Evolutionary conservation across 75 land plant genomes (phyloP), one percentile per base, ranked within the genome.

Genomic region (Cunninghamia lanceolata): DNA sequence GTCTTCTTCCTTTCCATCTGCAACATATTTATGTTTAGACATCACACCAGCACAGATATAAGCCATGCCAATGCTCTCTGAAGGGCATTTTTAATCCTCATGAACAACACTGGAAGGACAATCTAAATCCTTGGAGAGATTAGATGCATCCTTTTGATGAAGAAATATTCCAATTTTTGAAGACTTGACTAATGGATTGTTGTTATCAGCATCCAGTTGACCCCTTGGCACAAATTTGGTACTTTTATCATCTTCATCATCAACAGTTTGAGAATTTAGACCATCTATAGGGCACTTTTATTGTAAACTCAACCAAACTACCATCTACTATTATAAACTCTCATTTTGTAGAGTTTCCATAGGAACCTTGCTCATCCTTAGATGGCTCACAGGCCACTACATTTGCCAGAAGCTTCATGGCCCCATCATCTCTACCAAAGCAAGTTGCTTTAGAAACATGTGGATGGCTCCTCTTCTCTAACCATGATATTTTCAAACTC

Each of bases 321-420:
- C n/a, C n/a, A n/a, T n/a, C n/a, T 52, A 3, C 36, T 15, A 15
- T 21, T 19, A 30, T 63, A 30, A 19, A 54, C 30, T 17, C n/a
- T 13, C 46, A 40, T 39, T 50, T 46, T 52, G 16, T 84, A 82
- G 84, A 28, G 19, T 15, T 63, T 10, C 19, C 82, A 77, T 21
- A 38, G 13, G 50, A n/a, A 25, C 39, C 21, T 46, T 86, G 42
- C 71, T 86, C 92, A n/a, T n/a, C n/a, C n/a, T n/a, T n/a, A n/a
- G n/a, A n/a, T n/a, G n/a, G n/a, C n/a, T n/a, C n/a, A n/a, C n/a
- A n/a, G n/a, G n/a, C n/a, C n/a, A n/a, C n/a, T n/a, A n/a, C n/a
- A n/a, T n/a, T n/a, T n/a, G n/a, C n/a, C n/a, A n/a, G n/a, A n/a
- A n/a, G n/a, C n/a, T n/a, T n/a, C n/a, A n/a, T n/a, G n/a, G n/a